Conservation (phyloP, 768 basidiomycete genomes). For the Coprinopsis strossmayeri region DNA sequence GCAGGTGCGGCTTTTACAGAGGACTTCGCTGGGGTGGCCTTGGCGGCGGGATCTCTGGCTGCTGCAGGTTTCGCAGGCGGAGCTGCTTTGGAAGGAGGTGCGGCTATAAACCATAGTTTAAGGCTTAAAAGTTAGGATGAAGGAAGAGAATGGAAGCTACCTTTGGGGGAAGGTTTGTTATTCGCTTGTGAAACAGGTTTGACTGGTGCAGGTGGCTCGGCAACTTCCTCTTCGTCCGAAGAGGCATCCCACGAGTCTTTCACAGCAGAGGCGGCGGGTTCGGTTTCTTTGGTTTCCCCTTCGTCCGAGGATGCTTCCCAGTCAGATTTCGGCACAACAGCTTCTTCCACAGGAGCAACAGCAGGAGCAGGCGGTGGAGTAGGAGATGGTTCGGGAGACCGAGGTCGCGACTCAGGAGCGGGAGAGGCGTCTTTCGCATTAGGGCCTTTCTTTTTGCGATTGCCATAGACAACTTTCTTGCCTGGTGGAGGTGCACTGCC, state of each 20-base stretch:
- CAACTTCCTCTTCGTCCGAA: constrained; percentile 34
- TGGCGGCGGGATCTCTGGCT: constrained; percentile 17
- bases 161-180: constrained; percentile 1
- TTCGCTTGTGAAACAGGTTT: constrained; percentile 9
- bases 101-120: neutral
- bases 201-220: constrained; percentile 12
- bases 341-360: constrained; percentile 19
- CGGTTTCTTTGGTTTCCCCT: constrained; percentile 29
- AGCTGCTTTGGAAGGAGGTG: neutral
- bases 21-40: constrained; percentile 19
- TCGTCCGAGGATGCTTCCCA: constrained; percentile 74
- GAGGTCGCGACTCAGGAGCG: constrained; percentile 46
- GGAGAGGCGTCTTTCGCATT: constrained; percentile 47
- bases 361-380: constrained; percentile 19
- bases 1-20: constrained; percentile 14
- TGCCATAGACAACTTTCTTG: constrained; percentile 80
- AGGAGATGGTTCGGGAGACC: constrained; percentile 36
- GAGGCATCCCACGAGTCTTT: constrained; percentile 49
- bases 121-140: too few species aligned
- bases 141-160: neutral
- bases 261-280: constrained; percentile 21
- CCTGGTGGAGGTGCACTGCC: constrained; percentile 32
- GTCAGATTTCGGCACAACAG: constrained; percentile 27
- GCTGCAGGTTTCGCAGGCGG: constrained; percentile 17
- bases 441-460: constrained; percentile 72